phyloP scores from a whole-genome alignment of 2,329 filamentous ascomycete genomes.

The Fusarium domesticum region DNA sequence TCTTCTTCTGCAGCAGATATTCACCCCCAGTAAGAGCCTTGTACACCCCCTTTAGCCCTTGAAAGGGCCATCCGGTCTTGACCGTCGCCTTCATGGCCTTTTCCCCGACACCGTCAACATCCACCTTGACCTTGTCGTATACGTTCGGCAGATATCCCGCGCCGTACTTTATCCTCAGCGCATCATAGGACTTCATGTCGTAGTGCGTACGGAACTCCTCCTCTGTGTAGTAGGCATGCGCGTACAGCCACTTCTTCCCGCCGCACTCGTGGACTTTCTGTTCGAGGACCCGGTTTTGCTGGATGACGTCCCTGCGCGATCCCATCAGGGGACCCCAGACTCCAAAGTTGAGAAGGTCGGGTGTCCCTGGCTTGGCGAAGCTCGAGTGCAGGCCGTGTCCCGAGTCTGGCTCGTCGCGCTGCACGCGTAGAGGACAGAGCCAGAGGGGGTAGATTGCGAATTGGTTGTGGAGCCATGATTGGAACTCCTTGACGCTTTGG shows the following conservation, averaged over 20 bases:
- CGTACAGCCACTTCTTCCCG: conserved; percentile 69
- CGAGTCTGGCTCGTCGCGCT: conserved; percentile 41
- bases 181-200: conserved; percentile 57
- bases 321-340: conserved; percentile 54
- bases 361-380: conserved; percentile 39
- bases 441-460: conserved; percentile 53
- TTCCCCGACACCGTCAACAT: conserved; percentile 36
- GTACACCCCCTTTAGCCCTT: conserved; percentile 46
- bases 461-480: conserved; percentile 45
- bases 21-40: conserved; percentile 45
- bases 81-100: conserved; percentile 34
- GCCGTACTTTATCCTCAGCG: conserved; percentile 54
- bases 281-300: conserved; percentile 59
- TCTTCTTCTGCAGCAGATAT: conserved; percentile 42
- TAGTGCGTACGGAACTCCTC: conserved; percentile 68
- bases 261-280: conserved; percentile 54
- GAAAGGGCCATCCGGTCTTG: conserved; percentile 39
- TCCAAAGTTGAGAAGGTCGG: conserved; percentile 58
- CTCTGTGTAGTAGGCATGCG: conserved; percentile 65
- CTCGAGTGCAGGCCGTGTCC: conserved; percentile 47
- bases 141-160: conserved; percentile 60
- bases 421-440: conserved; percentile 52
- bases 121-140: conserved; percentile 64
- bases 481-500: conserved; percentile 41
- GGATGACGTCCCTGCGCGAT: conserved; percentile 46